Conservation (phyloP, 108 stramenopile species). For the Stephanodiscus minutulus region DNA sequence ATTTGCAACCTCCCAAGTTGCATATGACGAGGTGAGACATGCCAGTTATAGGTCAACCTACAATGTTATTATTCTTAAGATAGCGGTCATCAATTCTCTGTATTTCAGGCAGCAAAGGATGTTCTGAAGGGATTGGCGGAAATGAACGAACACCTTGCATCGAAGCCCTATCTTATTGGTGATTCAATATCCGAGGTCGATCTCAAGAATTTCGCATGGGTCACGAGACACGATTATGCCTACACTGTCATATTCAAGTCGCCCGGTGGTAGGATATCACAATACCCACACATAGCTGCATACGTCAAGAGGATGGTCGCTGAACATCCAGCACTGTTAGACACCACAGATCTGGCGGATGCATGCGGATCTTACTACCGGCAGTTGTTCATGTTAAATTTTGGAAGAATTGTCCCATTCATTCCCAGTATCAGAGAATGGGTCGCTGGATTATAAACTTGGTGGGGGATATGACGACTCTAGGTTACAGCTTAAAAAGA, state of each 20-base stretch:
- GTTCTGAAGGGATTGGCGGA: conserved; percentile 68
- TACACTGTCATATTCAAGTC: conserved; percentile 82
- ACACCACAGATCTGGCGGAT: conserved; percentile 73
- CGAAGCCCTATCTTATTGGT: conserved; percentile 58
- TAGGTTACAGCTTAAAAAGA: too few species aligned
- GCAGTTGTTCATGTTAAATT: conserved; percentile 84
- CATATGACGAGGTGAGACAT: conserved; percentile 69
- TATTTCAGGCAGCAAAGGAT: conserved; percentile 43
- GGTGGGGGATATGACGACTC: too few species aligned
- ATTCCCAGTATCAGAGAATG: conserved; percentile 50
- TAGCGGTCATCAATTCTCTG: background rate
- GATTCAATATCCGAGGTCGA: conserved; percentile 75
- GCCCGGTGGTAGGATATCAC: conserved; percentile 59
- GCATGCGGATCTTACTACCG: conserved; percentile 75
- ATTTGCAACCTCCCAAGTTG: conserved; percentile 81
- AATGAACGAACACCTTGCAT: conserved; percentile 57
- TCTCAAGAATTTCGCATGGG: conserved; percentile 74
- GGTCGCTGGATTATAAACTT: conserved; percentile 31
- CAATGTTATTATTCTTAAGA: background rate
- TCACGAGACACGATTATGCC: conserved; percentile 78
- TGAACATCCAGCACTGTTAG: conserved; percentile 50
- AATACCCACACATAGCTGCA: conserved; percentile 45
- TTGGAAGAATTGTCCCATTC: conserved; percentile 69
- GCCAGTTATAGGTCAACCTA: conserved; percentile 13
- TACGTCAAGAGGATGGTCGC: conserved; percentile 48